Percentiles rank a stretch among this genome's conserved stretches.
phyloP scores from a whole-genome alignment of 208 protist genomes.

The Trypanosoma scelopori region DNA sequence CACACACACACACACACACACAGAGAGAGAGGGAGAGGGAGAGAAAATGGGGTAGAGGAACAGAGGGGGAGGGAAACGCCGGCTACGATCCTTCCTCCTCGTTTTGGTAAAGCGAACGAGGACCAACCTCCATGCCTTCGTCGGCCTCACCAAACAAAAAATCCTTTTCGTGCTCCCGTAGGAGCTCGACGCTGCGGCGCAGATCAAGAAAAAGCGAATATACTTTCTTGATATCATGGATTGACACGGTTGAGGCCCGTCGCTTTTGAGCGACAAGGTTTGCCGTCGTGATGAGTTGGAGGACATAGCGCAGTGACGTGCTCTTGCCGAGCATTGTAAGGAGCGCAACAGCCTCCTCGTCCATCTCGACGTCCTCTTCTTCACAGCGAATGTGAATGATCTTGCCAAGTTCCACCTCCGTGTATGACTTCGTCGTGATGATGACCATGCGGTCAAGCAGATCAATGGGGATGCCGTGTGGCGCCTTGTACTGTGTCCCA shows the following conservation, averaged over 20 bases:
- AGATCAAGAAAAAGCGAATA: conserved; percentile 99
- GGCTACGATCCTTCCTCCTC: conserved; percentile 33
- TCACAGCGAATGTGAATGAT: conserved; percentile 98
- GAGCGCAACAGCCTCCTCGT: conserved; percentile 93
- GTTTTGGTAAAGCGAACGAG: conserved; percentile 23
- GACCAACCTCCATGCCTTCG: conserved; percentile 50
- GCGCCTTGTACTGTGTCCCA: conserved; percentile 97
- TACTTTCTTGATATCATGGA: conserved; percentile 96
- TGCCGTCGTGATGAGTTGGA: conserved; percentile 99
- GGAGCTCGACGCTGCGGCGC: conserved; percentile 85
- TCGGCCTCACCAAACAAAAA: conserved; percentile 92
- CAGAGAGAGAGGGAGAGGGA: conserved; percentile 7
- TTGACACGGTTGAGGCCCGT: conserved; percentile 91
- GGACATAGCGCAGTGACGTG: conserved; percentile 99
- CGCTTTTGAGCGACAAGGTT: conserved; percentile 95
- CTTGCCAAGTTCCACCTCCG: conserved; percentile 93
- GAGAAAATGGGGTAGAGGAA: too few species aligned
- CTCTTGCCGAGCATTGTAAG: conserved; percentile 96
- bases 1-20: too few species aligned
- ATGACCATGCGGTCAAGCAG: conserved; percentile 99
- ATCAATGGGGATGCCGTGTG: conserved; percentile 99
- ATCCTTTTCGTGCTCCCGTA: conserved; percentile 90
- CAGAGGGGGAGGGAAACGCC: conserved; percentile 16
- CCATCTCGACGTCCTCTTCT: conserved; percentile 99
- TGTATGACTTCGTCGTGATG: conserved; percentile 97